These are phyloP conservation scores for Syzygium aqueum DNA, from an alignment of 345 rosid genomes.

Conservation along the genomic window DNA sequence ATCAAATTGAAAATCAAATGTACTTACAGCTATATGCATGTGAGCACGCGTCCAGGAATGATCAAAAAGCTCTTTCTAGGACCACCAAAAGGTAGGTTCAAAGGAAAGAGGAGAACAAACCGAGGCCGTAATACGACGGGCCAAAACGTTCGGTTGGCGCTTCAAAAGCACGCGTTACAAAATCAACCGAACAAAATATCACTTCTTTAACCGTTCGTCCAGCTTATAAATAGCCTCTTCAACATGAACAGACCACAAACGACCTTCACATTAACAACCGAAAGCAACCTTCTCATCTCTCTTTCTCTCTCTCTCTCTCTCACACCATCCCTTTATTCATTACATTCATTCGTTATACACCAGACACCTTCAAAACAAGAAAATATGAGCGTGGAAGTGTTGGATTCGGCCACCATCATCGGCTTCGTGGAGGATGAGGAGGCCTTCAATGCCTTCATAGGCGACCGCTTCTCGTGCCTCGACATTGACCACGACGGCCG, in stretches of 20 bases:
- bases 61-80: not conserved
- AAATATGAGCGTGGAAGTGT: not conserved
- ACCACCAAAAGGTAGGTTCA: not conserved
- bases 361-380: not conserved
- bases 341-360: not conserved
- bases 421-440: constrained; percentile 3
- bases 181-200: not conserved
- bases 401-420: not conserved
- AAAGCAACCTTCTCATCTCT: not conserved
- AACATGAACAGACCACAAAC: not conserved
- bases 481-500: not conserved
- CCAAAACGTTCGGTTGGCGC: not conserved
- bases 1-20: not conserved
- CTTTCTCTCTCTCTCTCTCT: not conserved
- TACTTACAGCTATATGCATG: not conserved
- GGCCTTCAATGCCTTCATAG: not conserved
- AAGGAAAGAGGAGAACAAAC: not conserved
- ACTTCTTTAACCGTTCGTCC: not conserved
- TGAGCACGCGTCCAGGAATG: not conserved
- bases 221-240: not conserved
- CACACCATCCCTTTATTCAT: not conserved
- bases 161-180: not conserved
- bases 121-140: not conserved
- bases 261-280: not conserved
- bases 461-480: not conserved